Evolutionary conservation across 495 filamentous ascomycete species (phyloP), one percentile per base, ranked within the genome.

Genomic region (Penicillium cinerascens): DNA sequence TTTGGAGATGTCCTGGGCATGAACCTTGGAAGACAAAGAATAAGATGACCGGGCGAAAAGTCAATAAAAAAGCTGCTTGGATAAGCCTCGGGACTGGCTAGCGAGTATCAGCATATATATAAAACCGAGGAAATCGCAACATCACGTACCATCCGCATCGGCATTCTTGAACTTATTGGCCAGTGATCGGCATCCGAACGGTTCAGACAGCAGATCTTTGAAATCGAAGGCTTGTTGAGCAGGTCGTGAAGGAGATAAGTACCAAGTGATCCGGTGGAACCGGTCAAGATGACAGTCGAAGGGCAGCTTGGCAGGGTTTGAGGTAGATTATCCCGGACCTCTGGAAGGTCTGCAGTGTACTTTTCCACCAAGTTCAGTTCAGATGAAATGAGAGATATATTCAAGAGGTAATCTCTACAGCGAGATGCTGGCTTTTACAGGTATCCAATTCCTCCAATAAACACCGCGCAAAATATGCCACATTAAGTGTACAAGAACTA

Each of bases 111-210:
- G n/a, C n/a, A n/a, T n/a, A n/a, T n/a, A 37, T 54, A 23, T 39
- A 29, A 36, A 17, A 15, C 17, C 33, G 11, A 15, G 15, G 22
- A 15, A 29, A 43, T 40, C 16, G 23, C 16, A 47, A 18, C 26
- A 27, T 55, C n/a, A 68, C 80, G 51, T 82, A 96, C 92, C 91
- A 57, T 85, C 73, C n/a, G 91, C 82, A 64, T 97, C 93, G 18
- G 95, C 93, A 60, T 95, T 96, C 77, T 86, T 90, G 80, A 98
- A 98, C 67, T 95, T 97, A 68, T 88, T 88, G 51, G 82, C 84
- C 44, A 98, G 75, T 7, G 90, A 89, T 63, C 52, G 9, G 62
- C 67, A 15, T 62, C 59, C 2, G 59, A 55, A 7, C 82, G 76
- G 59, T 86, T 86, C 45, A 85, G 65, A 50, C 80, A 85, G 53